Evolutionary conservation across 805 yeast species (phyloP), one percentile per base, ranked within the genome.

Genomic region (Barnettozyma siamensis): DNA sequence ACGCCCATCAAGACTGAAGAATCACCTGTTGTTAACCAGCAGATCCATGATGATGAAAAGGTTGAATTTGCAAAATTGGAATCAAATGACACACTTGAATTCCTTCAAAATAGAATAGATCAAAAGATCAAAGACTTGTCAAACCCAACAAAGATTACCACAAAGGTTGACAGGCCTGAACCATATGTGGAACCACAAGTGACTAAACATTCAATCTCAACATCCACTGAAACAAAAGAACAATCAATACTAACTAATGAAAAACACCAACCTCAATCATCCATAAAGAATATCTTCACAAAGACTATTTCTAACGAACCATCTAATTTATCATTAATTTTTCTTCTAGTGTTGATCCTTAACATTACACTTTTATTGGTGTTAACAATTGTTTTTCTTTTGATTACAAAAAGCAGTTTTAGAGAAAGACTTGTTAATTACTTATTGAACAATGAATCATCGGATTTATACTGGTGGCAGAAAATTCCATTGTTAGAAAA

Each of bases 391-490:
- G 10, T 40, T 3, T 18, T 35, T 18, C 12, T 30, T 9, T 13
- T 40, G 9, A 16, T 35, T 5, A 19, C 32, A 5, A 40, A 20
- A 19, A 24, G 27, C 19, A 8, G 32, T 18, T 13, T 29, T 9
- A 24, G 39, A 27, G 17, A 31, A 17, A 7, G 2, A 10, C 11
- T 36, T 21, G 12, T 41, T 19, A n/a, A 28, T 2, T 29, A 15
- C 6, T 40, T 51, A 7, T 32, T 51, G 2, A 41, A 38, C 20
- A 44, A 42, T 5, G 42, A 48, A 5, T 33, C 43, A 9, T 35
- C 41, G 2, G 55, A 50, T 18, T 23, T 49, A 2, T 51, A 49
- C 28, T 51, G 55, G 55, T 51, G 55, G 55, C 55, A 51, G 42
- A 37, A 35, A 31, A 35, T 48, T 38, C 31, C 38, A 1, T 11